A percentile compares a stretch with the other conserved stretches of the same genome.
Conservation (phyloP, 139 green algal genomes). For the Chlamydomonas incerta region DNA sequence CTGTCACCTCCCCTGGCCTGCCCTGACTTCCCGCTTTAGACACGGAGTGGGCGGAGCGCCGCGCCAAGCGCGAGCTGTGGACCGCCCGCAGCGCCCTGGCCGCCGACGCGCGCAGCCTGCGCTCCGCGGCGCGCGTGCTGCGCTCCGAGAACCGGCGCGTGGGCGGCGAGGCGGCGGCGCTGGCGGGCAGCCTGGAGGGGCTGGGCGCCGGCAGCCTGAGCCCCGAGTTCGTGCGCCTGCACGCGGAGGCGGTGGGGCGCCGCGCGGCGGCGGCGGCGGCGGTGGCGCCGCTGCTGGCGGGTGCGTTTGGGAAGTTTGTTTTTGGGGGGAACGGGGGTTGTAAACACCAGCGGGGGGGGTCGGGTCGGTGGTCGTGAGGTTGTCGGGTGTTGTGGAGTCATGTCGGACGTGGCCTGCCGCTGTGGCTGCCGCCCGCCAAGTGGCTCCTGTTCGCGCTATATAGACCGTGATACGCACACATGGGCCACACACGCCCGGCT, state of each 20-base stretch:
- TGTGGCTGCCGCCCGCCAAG: too few relatives aligned
- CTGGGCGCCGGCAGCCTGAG: not conserved
- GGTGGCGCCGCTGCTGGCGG: not conserved
- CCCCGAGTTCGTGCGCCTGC: slow-evolving; percentile 5
- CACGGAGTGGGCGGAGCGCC: not conserved
- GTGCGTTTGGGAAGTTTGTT: too few relatives aligned
- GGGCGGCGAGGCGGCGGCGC: not conserved
- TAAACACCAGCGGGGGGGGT: too few relatives aligned
- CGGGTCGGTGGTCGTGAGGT: too few relatives aligned
- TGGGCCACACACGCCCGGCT: too few relatives aligned
- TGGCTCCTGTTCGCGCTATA: too few relatives aligned
- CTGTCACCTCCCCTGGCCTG: not conserved
- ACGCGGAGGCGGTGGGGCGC: slow-evolving; percentile 1
- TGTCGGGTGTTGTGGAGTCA: too few relatives aligned
- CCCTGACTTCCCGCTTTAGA: too few relatives aligned
- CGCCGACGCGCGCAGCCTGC: slow-evolving; percentile 7
- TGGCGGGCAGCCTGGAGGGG: slow-evolving; percentile 15
- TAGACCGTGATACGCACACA: too few relatives aligned
- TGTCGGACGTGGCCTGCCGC: too few relatives aligned
- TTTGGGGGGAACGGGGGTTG: too few relatives aligned
- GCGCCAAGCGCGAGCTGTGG: slow-evolving; percentile 7
- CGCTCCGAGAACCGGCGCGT: slow-evolving; percentile 23
- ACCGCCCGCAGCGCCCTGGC: not conserved
- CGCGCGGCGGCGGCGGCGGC: not conserved
- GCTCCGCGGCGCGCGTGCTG: slow-evolving; percentile 7